Evolutionary conservation across 345 rosid genomes (phyloP).

Genomic region (Populus euphratica): DNA sequence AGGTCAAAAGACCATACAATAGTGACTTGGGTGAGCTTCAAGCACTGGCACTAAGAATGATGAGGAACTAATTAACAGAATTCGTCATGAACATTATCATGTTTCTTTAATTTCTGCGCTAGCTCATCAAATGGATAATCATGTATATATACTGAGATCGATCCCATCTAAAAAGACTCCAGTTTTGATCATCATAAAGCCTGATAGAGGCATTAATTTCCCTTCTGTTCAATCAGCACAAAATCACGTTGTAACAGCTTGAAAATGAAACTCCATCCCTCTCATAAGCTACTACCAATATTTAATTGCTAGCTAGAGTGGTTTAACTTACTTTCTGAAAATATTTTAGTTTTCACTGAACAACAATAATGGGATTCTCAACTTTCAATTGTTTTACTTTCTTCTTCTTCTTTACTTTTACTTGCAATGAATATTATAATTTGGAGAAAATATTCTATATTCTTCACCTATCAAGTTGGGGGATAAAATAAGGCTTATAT

Average conservation of each 20-base stretch:
- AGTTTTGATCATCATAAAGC: background rate
- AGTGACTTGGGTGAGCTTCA: constrained; percentile 77
- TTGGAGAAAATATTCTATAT: background rate
- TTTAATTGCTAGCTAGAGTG: constrained; percentile 1
- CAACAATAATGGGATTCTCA: constrained; percentile 18
- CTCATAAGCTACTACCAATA: background rate
- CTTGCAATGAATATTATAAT: background rate
- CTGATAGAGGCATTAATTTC: background rate
- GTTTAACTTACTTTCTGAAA: constrained; percentile 14
- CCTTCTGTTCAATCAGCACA: background rate
- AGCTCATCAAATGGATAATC: background rate
- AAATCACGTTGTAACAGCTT: background rate
- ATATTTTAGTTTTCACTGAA: constrained; percentile 4
- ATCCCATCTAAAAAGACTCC: background rate
- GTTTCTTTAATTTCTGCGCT: background rate
- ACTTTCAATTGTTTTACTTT: background rate
- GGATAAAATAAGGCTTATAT: background rate
- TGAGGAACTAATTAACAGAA: constrained; percentile 44
- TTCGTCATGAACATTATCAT: background rate
- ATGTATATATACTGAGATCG: constrained; percentile 6
- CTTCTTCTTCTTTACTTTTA: background rate
- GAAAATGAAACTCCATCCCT: background rate
- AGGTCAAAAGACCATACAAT: constrained; percentile 39
- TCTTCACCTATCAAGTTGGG: constrained; percentile 3
- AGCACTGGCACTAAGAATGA: constrained; percentile 81